These are phyloP conservation scores for Skeletonema tropicum DNA, from an alignment of 108 stramenopile genomes.

Conservation along the genomic window DNA sequence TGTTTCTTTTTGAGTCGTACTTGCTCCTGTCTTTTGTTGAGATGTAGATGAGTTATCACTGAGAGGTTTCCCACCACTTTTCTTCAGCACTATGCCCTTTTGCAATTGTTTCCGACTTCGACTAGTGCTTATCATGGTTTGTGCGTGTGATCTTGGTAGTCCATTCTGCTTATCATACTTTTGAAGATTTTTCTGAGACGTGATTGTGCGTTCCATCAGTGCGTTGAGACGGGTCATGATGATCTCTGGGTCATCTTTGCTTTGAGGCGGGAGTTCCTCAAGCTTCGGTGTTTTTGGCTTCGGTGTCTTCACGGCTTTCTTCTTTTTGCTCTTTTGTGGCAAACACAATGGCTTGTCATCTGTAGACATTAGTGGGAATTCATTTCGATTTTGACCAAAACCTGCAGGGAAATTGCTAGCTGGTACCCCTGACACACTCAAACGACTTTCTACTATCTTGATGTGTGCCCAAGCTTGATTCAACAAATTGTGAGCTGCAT, in stretches of 20 bases:
- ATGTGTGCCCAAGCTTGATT: slow-evolving; percentile 25
- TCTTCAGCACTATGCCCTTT: not conserved
- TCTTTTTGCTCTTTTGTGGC: slow-evolving; percentile 7
- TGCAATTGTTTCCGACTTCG: slow-evolving; percentile 8
- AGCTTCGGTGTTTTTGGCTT: not conserved
- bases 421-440: not conserved
- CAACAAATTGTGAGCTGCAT: slow-evolving; percentile 9
- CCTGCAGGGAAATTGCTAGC: not conserved
- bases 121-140: not conserved
- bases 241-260: slow-evolving; percentile 18
- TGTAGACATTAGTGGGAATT: not conserved
- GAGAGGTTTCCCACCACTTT: not conserved
- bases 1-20: not conserved
- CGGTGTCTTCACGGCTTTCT: not conserved
- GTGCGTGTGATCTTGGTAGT: not conserved
- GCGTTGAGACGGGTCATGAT: slow-evolving; percentile 28
- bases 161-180: slow-evolving; percentile 1
- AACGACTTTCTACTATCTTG: slow-evolving; percentile 6
- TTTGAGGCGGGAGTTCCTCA: slow-evolving; percentile 27
- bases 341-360: not conserved
- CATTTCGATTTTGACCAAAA: not conserved
- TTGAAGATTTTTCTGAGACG: slow-evolving; percentile 33
- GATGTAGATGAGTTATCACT: too few relatives aligned
- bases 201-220: slow-evolving; percentile 32
- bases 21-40: not conserved